Base-by-base conservation (phyloP, 495 filamentous ascomycete genomes). In the Letharia columbiana region DNA sequence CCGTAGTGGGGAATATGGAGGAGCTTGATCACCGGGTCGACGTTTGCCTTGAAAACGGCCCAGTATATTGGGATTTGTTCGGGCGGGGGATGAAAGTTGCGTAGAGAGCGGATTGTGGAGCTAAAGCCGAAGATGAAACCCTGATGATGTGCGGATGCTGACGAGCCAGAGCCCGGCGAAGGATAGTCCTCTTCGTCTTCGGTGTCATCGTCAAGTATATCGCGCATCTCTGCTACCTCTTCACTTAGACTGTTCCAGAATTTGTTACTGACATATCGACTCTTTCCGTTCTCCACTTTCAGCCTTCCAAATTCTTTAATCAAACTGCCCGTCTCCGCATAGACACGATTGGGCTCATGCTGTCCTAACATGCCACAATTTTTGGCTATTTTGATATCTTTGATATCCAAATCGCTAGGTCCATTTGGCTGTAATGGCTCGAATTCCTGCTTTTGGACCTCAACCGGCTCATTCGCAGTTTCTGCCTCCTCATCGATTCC, bases 241-340 rank as follows among this genome's bases (percentile, higher is more conserved):
- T 93, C 90, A 60, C 86, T 90, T 56, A 97, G 79, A 67, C 84
- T 90, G n/a, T 88, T 86, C 92, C 92, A 97, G 61, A 96, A 90
- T 20, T 86, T 87, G 75, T 88, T 92, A 73, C 89, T 92, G 66
- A 96, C 87, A 76, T 97, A 97, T 72, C 90, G 81, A 69, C 71
- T 90, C 69, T 84, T 86, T 4, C 88, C 87, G 70, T 95, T 89
- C 66, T 90, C 91, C 58, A 96, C 82, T 2, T 96, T 89, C 70
- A 98, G 73, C 61, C 91, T 81, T 44, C 93, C 93, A 70, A 95
- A 87, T 67, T 90, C 84, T 68, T 84, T 83, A 56, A 86, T 82
- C 23, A 89, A 78, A 68, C 76, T 35, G 70, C 71, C 49, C 62
- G 66, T 63, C 47, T 75, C 75, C 39, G 71, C 70, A 31, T 75